Base-by-base conservation (phyloP, 1,139 yeast species). In the Suhomyces wounanorum region DNA sequence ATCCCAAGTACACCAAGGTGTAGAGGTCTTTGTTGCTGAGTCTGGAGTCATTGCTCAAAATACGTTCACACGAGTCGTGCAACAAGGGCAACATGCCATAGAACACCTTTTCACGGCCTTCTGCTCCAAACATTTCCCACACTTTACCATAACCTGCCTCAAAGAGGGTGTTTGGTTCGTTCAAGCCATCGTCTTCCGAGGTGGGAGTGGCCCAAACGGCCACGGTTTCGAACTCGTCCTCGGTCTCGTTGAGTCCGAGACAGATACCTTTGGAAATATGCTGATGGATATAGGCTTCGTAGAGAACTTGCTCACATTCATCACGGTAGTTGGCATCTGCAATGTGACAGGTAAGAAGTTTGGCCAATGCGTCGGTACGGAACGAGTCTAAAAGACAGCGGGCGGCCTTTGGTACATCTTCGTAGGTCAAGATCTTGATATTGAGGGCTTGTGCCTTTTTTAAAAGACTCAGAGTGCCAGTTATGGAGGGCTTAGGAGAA, bases 1-100 rank as follows among this genome's bases (percentile, higher is more conserved):
- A 79, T 2, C 88, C 89, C 43, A 84, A 67, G 60, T 84, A 84
- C 36, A 84, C 87, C 60, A 84, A 73, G 16, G 87, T 83, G 69
- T 76, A 84, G 8, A 75, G 63, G 40, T 75, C 72, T 50, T 75
- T 76, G 44, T 68, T 70, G 52, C 66, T 57, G 50, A 77, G 74
- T 42, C 78, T 58, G 8, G 65, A 53, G 56, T 75, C 79, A 31
- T 59, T 63, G 9, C 56, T 46, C 28, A 70, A 51, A 37, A 76
- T 75, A n/a, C 77, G 56, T 38, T 69, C 77, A 52, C 71, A 72
- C 36, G 81, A 74, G 50, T 79, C 81, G 57, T 82, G 85, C 55
- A 84, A 72, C 43, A 81, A 73, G 1, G 84, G 83, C 57, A 84
- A 71, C 77, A 84, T 71, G 25, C 81, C 84, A 48, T 77, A 68